Evolutionary conservation across 352 stramenopile genomes (phyloP), one percentile per base, ranked within the genome.

Genomic region (Phytophthora sp.): DNA sequence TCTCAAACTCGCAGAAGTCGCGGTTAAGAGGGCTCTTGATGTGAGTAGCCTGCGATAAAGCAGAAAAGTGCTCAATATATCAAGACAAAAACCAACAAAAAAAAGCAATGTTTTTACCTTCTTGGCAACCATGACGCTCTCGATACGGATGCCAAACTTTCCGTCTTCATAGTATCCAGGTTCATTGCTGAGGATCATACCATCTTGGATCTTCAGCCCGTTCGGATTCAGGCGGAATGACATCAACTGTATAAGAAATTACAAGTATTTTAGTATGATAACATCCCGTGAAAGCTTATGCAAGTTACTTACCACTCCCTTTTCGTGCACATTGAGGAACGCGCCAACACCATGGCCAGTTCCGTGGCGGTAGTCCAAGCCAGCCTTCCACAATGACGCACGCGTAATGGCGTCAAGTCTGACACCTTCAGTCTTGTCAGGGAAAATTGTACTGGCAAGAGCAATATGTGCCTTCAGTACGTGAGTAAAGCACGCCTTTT

Each of bases 101-200:
- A 11, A 26, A 30, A 46, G 15, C 23, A 41, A 24, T 9, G n/a
- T 24, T n/a, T 42, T 69, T 20, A 95, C 93, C 74, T 98, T 94
- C 67, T 97, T 89, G 56, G 93, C 93, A 63, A 98, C 87, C 63
- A 99, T 80, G 16, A 99, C 78, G 66, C 99, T 99, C 75, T 99
- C 98, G 60, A 99, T 99, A 56, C 98, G 95, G 66, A 99, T 98
- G 31, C 98, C 98, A 82, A 99, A 99, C 41, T 96, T 88, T 36
- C 96, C 97, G 64, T 98, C 86, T 65, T 99, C 93, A 68, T 99
- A 99, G 74, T 99, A 99, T 4, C 98, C 98, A 33, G 98, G 98
- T 68, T 96, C 98, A 71, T 99, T 99, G 57, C 90, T 99, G 31
- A 99, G 83, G 35, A 99, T 93, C 98, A 99, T 99, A 20, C 97